A percentile compares a stretch with the other conserved stretches of the same genome.
Evolutionary conservation across 148 eudicot genomes (phyloP).

Genomic region (Vaccinium vitisidaea): DNA sequence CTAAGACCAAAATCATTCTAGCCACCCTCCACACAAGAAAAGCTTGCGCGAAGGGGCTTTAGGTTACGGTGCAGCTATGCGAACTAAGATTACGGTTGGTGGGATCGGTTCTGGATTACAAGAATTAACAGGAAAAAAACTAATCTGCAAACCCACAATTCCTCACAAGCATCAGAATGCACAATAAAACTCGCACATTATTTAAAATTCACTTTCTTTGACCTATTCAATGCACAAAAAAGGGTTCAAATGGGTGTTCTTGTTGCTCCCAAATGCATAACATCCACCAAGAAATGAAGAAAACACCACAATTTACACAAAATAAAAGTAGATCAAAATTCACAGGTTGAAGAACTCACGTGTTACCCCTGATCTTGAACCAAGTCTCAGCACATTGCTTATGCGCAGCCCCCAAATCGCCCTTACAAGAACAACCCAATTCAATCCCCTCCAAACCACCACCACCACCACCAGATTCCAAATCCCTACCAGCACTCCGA

Average conservation of each 20-base stretch:
- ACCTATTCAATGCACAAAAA: neutral
- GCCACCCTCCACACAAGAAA: neutral
- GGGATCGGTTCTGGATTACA: neutral
- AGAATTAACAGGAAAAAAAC: neutral
- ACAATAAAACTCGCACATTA: neutral
- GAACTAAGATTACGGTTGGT: neutral
- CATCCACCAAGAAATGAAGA: neutral
- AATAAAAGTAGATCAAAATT: neutral
- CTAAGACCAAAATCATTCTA: neutral
- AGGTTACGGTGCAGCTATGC: neutral
- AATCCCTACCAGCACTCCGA: conserved; percentile 11
- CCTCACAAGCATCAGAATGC: neutral
- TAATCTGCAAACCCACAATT: neutral
- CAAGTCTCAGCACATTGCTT: conserved; percentile 45
- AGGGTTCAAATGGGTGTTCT: neutral
- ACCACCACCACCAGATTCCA: neutral
- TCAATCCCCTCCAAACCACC: conserved; percentile 24
- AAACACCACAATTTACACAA: neutral
- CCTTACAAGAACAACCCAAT: conserved; percentile 43
- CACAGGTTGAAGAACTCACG: conserved; percentile 15
- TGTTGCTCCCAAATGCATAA: neutral
- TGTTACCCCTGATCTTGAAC: conserved; percentile 47
- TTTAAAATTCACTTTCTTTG: neutral
- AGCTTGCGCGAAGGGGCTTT: neutral
- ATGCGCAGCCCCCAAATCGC: conserved; percentile 42